A percentile compares a stretch with the other conserved stretches of the same genome.
Evolutionary conservation across 2,329 filamentous ascomycete species (phyloP).

Genomic region (Fusarium hainanense): DNA sequence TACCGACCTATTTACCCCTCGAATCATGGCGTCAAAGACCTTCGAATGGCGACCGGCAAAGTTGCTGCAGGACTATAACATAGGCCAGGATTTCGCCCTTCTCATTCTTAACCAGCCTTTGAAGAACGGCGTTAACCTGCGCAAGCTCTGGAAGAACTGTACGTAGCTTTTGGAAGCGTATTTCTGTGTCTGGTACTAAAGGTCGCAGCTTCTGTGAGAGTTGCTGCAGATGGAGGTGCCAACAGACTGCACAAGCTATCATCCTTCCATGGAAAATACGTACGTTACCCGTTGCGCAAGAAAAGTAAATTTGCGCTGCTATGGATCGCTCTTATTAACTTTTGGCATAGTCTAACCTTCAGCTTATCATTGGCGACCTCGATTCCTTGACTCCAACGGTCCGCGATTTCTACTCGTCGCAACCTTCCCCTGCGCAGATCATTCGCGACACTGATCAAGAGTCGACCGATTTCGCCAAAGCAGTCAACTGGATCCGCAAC

Average conservation of each 20-base stretch:
- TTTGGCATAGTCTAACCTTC: slow-evolving; percentile 63
- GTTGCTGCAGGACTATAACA: slow-evolving; percentile 50
- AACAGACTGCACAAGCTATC: slow-evolving; percentile 73
- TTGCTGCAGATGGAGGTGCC: slow-evolving; percentile 93
- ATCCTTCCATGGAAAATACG: slow-evolving; percentile 57
- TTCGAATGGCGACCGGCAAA: slow-evolving; percentile 56
- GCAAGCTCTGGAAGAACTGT: slow-evolving; percentile 63
- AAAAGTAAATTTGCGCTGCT: not conserved
- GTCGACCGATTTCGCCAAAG: slow-evolving; percentile 92
- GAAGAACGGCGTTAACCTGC: slow-evolving; percentile 58
- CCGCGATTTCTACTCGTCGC: slow-evolving; percentile 72
- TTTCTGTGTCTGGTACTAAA: slow-evolving; percentile 27
- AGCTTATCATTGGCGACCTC: slow-evolving; percentile 87
- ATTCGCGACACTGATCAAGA: slow-evolving; percentile 83
- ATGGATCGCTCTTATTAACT: slow-evolving; percentile 6
- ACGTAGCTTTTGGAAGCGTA: slow-evolving; percentile 33
- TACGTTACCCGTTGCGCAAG: slow-evolving; percentile 45
- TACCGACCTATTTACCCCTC: not conserved
- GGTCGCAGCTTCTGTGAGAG: slow-evolving; percentile 67
- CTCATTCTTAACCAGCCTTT: slow-evolving; percentile 66
- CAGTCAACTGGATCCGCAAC: slow-evolving; percentile 68
- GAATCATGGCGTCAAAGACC: slow-evolving; percentile 39
- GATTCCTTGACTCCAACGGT: slow-evolving; percentile 79
- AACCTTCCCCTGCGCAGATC: slow-evolving; percentile 64
- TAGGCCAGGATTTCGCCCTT: slow-evolving; percentile 55